A percentile compares a stretch with the other conserved stretches of the same genome.
Conservation (phyloP, 257 asterid species). For the Ilex aquifolium region DNA sequence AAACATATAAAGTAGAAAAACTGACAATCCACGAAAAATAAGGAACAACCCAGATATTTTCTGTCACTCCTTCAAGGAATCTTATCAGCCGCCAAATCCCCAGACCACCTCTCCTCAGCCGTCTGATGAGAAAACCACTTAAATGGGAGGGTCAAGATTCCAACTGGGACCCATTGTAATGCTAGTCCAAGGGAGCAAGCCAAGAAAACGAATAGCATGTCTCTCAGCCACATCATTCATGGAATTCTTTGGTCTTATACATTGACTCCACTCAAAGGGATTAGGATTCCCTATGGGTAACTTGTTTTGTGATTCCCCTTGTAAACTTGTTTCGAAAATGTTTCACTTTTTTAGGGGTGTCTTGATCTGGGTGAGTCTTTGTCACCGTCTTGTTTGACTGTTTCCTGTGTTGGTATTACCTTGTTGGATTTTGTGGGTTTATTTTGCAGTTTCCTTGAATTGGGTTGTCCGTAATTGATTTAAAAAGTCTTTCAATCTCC, state of each 20-base stretch:
- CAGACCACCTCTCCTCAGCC: too few relatives aligned
- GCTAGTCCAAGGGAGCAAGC: slow-evolving; percentile 30
- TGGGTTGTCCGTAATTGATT: slow-evolving; percentile 21
- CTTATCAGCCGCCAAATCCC: too few relatives aligned
- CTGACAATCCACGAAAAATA: too few relatives aligned
- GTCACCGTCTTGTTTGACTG: not conserved
- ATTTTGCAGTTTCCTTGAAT: slow-evolving; percentile 16
- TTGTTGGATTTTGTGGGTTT: slow-evolving; percentile 9
- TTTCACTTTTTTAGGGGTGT: slow-evolving; percentile 20
- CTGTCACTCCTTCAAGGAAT: too few relatives aligned
- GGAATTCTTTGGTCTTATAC: slow-evolving; percentile 28
- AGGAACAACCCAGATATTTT: too few relatives aligned
- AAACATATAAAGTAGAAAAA: too few relatives aligned
- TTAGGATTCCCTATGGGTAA: slow-evolving; percentile 23
- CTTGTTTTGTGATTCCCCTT: slow-evolving; percentile 8
- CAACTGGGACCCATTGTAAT: too few relatives aligned
- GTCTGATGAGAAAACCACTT: too few relatives aligned
- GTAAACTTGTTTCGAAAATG: slow-evolving; percentile 5
- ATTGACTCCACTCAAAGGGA: slow-evolving; percentile 45
- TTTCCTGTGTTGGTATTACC: slow-evolving; percentile 7
- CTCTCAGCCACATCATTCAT: slow-evolving; percentile 45
- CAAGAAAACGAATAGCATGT: slow-evolving; percentile 13
- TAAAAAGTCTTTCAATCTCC: not conserved
- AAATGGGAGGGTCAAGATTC: too few relatives aligned
- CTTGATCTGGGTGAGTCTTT: slow-evolving; percentile 15